phyloP scores from a whole-genome alignment of 2,329 filamentous ascomycete genomes.

The Rutstroemia sp. region DNA sequence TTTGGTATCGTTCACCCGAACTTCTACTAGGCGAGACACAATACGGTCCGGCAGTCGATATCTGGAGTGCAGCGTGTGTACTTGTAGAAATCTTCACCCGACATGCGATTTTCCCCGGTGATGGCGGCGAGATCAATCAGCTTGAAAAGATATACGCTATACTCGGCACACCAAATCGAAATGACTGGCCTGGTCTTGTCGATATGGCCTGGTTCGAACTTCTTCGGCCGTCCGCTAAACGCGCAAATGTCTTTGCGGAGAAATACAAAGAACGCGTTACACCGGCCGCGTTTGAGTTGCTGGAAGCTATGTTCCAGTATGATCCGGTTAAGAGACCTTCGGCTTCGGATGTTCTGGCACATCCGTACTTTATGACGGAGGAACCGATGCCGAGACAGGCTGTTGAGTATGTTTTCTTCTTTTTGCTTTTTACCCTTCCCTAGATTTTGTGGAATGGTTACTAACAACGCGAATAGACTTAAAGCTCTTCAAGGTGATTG shows the following conservation, averaged over 20 bases:
- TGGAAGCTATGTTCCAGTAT: slow-evolving; percentile 80
- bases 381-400: slow-evolving; percentile 71
- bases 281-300: slow-evolving; percentile 73
- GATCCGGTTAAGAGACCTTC: slow-evolving; percentile 79
- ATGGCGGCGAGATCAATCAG: slow-evolving; percentile 92
- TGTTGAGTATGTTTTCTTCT: slow-evolving; percentile 57
- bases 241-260: slow-evolving; percentile 70
- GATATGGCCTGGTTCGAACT: slow-evolving; percentile 98
- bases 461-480: slow-evolving; percentile 41
- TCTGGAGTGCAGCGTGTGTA: slow-evolving; percentile 97
- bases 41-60: slow-evolving; percentile 83
- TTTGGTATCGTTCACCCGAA: slow-evolving; percentile 93
- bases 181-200: slow-evolving; percentile 82
- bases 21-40: slow-evolving; percentile 84
- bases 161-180: slow-evolving; percentile 76
- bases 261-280: slow-evolving; percentile 74
- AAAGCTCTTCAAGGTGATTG: slow-evolving; percentile 83
- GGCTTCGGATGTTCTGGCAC: slow-evolving; percentile 75
- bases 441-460: background rate
- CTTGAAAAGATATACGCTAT: slow-evolving; percentile 94
- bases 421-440: background rate
- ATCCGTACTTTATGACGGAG: slow-evolving; percentile 82
- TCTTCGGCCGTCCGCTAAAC: slow-evolving; percentile 67
- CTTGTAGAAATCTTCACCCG: slow-evolving; percentile 94
- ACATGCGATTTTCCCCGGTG: slow-evolving; percentile 89